Evolutionary conservation across 805 yeast genomes (phyloP), one percentile per base, ranked within the genome.

Genomic region (Blastobotrys parvus): DNA sequence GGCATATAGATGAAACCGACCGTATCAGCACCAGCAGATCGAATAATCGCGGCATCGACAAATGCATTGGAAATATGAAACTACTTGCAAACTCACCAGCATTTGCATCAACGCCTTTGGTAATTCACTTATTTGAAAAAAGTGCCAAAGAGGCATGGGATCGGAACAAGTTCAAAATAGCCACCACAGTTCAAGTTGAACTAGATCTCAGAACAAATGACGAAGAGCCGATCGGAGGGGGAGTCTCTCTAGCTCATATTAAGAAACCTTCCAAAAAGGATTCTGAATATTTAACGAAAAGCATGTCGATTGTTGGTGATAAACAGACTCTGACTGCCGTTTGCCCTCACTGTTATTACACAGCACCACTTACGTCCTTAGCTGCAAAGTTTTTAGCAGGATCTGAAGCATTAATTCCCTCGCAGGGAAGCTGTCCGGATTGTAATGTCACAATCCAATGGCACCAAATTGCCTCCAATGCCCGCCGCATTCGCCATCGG

Each of bases 1-100:
- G 87, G 31, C 85, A 77, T 54, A 75, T 84, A 3, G 55, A 60
- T 1, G 48, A 50, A 0, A 60, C 56, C 2, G 57, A 58, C 8
- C 59, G 80, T 41, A 56, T 75, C 8, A 61, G 68, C 1, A 65
- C 58, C 4, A 48, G 32, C 8, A 44, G 38, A 17, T 36, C 40
- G 19, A 31, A 25, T 4, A 35, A 42, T 15, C 41, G 55, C 13
- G 38, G 51, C 4, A 31, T 60, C 3, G 60, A 49, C 16, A 45
- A 50, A 13, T 49, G 50, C 29, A 38, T 61, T n/a, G 63, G 59
- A 3, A 51, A 56, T 29, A 22, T 60, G 31, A 44, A 63, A 8
- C 45, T 59, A 23, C 48, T 61, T 7, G 32, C 55, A 15, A n/a
- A 38, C n/a, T 49, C 60, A 10, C 33, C 43, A 3, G 46, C 52